phyloP scores from a whole-genome alignment of 495 filamentous ascomycete genomes.

The Entonaema liquescens region DNA sequence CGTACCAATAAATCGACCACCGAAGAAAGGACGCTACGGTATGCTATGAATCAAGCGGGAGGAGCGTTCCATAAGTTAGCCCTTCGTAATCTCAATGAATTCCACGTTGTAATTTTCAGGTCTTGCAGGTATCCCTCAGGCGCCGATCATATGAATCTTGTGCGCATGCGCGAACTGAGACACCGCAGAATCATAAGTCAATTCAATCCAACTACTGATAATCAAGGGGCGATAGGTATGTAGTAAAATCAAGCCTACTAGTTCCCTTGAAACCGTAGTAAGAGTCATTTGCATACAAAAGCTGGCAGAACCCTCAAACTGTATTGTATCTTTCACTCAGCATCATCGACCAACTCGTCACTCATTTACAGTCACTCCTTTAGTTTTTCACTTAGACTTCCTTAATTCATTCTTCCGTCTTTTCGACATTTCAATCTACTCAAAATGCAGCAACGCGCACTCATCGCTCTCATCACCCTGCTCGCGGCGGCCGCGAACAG shows the following conservation, averaged over 20 bases:
- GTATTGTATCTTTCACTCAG: neutral
- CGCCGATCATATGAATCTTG: conserved; percentile 14
- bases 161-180: conserved; percentile 10
- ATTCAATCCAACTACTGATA: conserved; percentile 8
- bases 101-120: conserved; percentile 14
- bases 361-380: conserved; percentile 34
- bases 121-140: conserved; percentile 7
- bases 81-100: conserved; percentile 16
- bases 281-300: conserved; percentile 23
- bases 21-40: neutral
- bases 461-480: conserved; percentile 32
- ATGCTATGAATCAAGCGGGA: neutral
- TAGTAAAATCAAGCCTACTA: conserved; percentile 6
- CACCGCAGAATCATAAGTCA: conserved; percentile 26
- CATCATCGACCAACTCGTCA: conserved; percentile 26
- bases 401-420: neutral
- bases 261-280: neutral
- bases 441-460: conserved; percentile 39
- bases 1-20: conserved; percentile 4
- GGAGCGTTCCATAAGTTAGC: conserved; percentile 6
- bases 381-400: neutral
- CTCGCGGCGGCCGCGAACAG: conserved; percentile 28
- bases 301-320: neutral
- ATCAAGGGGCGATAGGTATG: conserved; percentile 30
- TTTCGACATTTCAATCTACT: neutral